Base-by-base conservation (phyloP, 2,329 filamentous ascomycete species). In the Blumeria hordei region DNA sequence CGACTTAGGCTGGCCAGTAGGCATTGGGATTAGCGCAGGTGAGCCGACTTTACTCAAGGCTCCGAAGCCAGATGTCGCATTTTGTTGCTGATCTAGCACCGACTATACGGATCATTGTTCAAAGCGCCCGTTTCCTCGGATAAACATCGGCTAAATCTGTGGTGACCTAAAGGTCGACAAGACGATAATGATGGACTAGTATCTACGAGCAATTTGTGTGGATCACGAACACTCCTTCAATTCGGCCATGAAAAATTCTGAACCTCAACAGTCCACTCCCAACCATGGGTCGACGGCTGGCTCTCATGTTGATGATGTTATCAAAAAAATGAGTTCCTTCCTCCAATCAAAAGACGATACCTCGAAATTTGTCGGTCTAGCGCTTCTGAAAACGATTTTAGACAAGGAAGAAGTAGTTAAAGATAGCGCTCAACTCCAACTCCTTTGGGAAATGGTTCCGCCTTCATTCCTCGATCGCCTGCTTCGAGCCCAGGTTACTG, bases 351-450 rank as follows among this genome's bases (percentile, higher is more conserved):
- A 77, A 57, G 74, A 83, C 62, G 80, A 85, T 63, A 84, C 81
- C 0, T 76, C 78, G 18, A 74, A 77, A 61, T 83, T 85, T 60
- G 79, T 83, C 41, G 81, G 79, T 7, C 69, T 85, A 21, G 77
- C 79, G 0, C 70, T 84, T 21, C 70, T 84, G 53, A 81, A 79
- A 61, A 75, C 77, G n/a, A 67, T 81, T 11, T 70, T 85, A 35
- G 79, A 83, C 64, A 78, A 76, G 62, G 73, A 75, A 6, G 66
- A 70, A 21, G 65, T 79, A 21, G 70, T 70, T 47, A 66, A 71
- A 54, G 70, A 79, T 64, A 67, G 70, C 9, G 65, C 66, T 1
- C 64, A 62, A 7, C 61, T 81, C 4, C 61, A 66, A n/a, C 64
- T 64, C 12, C 67, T 82, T 44, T 85, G 81, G 81, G 67, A 71